Evolutionary conservation across 2,329 filamentous ascomycete genomes (phyloP), one percentile per base, ranked within the genome.

Genomic region (Alternaria sp.): DNA sequence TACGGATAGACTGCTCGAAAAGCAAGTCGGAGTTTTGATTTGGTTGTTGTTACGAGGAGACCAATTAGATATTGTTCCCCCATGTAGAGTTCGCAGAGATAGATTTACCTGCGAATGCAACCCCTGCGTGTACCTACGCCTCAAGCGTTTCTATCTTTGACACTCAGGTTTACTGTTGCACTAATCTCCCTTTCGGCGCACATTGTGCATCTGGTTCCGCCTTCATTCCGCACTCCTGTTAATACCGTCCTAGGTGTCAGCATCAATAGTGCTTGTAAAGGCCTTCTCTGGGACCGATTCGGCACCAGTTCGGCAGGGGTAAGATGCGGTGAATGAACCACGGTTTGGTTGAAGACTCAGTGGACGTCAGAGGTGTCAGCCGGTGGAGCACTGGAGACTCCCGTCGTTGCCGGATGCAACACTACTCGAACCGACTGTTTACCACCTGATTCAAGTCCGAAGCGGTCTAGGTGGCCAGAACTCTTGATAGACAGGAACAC

Each of bases 271-370:
- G 36, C 46, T 41, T 28, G n/a, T 18, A 30, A 34, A 18, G 22
- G 18, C 28, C 18, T 18, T 45, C 27, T 30, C 41, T 55, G 43
- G n/a, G 51, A 46, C 36, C 49, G 57, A n/a, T 27, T 12, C 54
- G 57, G 57, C 32, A 32, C 32, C 54, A 45, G 20, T 40, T 53
- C 48, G 58, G 58, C 58, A 51, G 57, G n/a, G 16, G 9, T 41
- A 56, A 57, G 11, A 51, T 62, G 62, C 59, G 59, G 59, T 57
- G 59, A 62, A 57, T 51, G 51, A 62, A 60, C 59, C 52, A 51
- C 45, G 59, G 62, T 62, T 62, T 36, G 48, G 50, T 46, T 40
- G 16, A 6, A 22, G 44, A 56, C n/a, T 38, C 32, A 22, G 36
- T 43, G 34, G 32, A 46, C 43, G 55, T 54, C 38, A 53, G 30